These are phyloP conservation scores for Cordyceps javanica DNA, from an alignment of 2,329 filamentous ascomycete species.

Conservation along the genomic window DNA sequence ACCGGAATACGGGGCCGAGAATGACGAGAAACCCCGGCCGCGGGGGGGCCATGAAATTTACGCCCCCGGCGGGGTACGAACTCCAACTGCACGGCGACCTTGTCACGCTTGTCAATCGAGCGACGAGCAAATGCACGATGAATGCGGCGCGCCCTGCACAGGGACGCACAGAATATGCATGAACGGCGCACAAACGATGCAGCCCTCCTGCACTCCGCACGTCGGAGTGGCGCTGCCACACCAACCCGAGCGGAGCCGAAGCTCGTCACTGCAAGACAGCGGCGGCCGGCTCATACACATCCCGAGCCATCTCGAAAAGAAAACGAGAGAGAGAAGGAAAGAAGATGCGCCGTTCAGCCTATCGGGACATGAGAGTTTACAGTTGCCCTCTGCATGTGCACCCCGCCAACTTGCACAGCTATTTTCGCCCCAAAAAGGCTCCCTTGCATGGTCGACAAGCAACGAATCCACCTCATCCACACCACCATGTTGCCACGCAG, in stretches of 20 bases:
- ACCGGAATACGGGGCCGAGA: too few relatives aligned
- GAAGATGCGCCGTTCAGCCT: not conserved
- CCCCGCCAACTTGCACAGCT: not conserved
- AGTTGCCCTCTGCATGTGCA: not conserved
- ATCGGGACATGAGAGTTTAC: not conserved
- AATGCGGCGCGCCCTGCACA: not conserved
- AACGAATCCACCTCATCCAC: conserved; percentile 6
- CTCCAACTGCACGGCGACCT: too few relatives aligned
- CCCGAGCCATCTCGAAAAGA: not conserved
- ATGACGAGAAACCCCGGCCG: not conserved
- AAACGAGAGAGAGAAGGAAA: not conserved
- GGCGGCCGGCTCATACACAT: not conserved
- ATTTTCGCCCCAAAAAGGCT: not conserved
- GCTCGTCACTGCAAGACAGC: not conserved
- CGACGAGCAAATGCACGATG: not conserved
- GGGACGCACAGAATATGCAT: not conserved
- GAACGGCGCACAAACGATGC: not conserved
- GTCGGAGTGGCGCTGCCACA: not conserved
- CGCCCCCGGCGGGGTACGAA: too few relatives aligned
- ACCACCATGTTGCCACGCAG: not conserved
- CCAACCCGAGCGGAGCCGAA: not conserved
- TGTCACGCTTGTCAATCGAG: not conserved
- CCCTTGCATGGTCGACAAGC: not conserved
- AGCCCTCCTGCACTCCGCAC: conserved; percentile 8
- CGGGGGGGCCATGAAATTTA: too few relatives aligned